Conservation (phyloP, 345 rosid genomes). For the Geranium brycei region DNA sequence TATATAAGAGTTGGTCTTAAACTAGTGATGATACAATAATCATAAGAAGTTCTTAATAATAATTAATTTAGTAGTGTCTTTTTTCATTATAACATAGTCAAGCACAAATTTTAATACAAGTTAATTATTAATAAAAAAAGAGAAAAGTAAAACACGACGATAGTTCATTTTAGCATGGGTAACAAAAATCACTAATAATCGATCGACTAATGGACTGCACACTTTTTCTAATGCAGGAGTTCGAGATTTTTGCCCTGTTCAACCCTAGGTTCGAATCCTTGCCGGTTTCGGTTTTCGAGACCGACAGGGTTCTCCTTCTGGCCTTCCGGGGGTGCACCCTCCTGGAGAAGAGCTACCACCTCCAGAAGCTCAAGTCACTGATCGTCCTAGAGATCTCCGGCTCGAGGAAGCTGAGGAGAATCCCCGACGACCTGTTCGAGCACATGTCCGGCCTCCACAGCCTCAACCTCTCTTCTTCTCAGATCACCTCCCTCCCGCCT, state of each 20-base stretch:
- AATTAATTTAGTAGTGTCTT: no score
- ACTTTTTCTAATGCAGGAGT: neutral
- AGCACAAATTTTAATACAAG: no score
- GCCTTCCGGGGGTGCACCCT: constrained; percentile 37
- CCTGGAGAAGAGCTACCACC: constrained; percentile 8
- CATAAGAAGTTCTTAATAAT: no score
- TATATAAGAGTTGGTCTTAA: no score
- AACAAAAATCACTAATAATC: no score
- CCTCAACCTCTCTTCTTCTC: constrained; percentile 37
- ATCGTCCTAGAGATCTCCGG: constrained; percentile 47
- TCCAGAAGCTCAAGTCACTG: constrained; percentile 17
- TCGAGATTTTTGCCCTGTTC: constrained; percentile 33
- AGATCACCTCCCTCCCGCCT: constrained; percentile 23
- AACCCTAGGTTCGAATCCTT: constrained; percentile 19
- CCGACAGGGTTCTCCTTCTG: constrained; percentile 29
- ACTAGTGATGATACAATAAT: no score
- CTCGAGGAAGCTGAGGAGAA: constrained; percentile 21
- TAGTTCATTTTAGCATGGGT: no score
- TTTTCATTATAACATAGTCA: no score
- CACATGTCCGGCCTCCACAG: constrained; percentile 18
- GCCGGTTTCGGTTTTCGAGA: constrained; percentile 7
- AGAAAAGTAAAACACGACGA: no score
- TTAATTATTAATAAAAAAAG: no score
- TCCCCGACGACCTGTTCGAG: constrained; percentile 19
- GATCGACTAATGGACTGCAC: no score